These are phyloP conservation scores for Suhomyces wounanorum DNA, from an alignment of 1,139 yeast genomes.

Conservation along the genomic window DNA sequence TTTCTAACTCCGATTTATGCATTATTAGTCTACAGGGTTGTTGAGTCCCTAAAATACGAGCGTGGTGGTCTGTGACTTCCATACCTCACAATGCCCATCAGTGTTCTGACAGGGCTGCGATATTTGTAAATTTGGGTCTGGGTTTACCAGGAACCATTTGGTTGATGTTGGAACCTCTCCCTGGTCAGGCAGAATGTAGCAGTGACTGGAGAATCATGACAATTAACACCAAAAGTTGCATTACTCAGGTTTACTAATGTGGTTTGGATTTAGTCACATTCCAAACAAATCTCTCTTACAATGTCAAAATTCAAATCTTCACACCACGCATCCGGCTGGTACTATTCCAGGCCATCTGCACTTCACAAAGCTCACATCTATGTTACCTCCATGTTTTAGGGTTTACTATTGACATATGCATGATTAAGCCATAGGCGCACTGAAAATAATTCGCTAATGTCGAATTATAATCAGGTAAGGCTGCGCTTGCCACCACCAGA, in stretches of 20 bases:
- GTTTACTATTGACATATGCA: constrained; percentile 2
- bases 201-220: no score
- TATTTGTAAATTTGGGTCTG: background rate
- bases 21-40: background rate
- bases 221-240: background rate
- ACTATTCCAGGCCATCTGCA: background rate
- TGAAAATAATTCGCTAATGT: constrained; percentile 2
- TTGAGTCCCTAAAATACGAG: background rate
- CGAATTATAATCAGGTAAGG: background rate
- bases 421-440: constrained; percentile 1
- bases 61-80: background rate
- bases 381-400: background rate
- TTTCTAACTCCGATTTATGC: background rate
- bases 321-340: background rate
- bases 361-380: background rate
- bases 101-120: background rate
- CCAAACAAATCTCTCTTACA: background rate
- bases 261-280: background rate
- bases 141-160: background rate
- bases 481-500: background rate
- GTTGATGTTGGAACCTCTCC: no score
- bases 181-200: no score
- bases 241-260: background rate
- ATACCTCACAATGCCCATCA: background rate
- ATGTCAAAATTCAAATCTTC: background rate